Evolutionary conservation across 371 early-diverging fungal species (phyloP).

Genomic region (Caulochytrium protostelioides): DNA sequence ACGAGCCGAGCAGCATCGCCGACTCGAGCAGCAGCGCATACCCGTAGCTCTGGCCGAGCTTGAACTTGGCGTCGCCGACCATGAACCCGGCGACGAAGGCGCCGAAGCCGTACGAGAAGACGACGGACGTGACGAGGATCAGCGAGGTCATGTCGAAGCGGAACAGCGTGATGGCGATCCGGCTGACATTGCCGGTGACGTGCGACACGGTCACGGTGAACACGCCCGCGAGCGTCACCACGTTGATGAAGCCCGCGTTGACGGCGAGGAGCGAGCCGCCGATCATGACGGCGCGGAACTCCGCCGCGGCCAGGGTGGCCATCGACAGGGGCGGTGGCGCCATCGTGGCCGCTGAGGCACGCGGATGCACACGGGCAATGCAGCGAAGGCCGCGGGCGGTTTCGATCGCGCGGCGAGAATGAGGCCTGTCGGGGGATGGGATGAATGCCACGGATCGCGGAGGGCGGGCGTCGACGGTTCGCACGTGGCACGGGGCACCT

Average conservation of each 20-base stretch:
- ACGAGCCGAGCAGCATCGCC: slow-evolving; percentile 13
- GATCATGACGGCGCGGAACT: slow-evolving; percentile 24
- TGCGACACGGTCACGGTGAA: slow-evolving; percentile 27
- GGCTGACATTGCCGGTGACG: slow-evolving; percentile 26
- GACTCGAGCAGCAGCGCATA: slow-evolving; percentile 17
- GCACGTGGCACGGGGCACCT: too few species aligned
- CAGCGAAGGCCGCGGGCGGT: too few species aligned
- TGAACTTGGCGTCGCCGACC: slow-evolving; percentile 29
- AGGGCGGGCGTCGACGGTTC: too few species aligned
- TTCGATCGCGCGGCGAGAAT: too few species aligned
- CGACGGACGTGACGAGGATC: slow-evolving; percentile 13
- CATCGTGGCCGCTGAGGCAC: too few species aligned
- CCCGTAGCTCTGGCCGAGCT: slow-evolving; percentile 20
- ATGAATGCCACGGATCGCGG: too few species aligned
- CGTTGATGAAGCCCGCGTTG: slow-evolving; percentile 34
- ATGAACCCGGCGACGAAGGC: slow-evolving; percentile 19
- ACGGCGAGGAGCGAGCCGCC: slow-evolving; percentile 23
- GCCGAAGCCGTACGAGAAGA: slow-evolving; percentile 22
- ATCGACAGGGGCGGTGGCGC: too few species aligned
- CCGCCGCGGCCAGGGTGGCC: slow-evolving; percentile 19
- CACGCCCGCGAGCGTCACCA: slow-evolving; percentile 23
- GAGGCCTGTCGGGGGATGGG: too few species aligned
- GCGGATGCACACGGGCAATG: too few species aligned
- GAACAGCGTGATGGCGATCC: slow-evolving; percentile 15
- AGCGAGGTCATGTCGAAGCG: slow-evolving; percentile 13